A percentile compares a stretch with the other conserved stretches of the same genome.
phyloP scores from a whole-genome alignment of 805 yeast species.

The Candida arabinofermentans region DNA sequence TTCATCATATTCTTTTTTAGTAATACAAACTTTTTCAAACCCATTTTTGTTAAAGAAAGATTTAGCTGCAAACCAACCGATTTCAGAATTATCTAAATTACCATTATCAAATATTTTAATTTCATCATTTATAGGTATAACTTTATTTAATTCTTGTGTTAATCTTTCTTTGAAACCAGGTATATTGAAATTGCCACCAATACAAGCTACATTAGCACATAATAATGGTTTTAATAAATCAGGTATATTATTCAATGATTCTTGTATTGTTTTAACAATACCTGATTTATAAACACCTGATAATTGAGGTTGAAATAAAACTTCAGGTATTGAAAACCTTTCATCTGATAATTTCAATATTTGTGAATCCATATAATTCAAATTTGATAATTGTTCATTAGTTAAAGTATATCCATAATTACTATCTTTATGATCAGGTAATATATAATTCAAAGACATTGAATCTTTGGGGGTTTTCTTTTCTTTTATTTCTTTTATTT shows the following conservation, averaged over 20 bases:
- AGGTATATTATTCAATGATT: slow-evolving; percentile 66
- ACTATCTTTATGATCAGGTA: slow-evolving; percentile 85
- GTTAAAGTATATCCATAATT: slow-evolving; percentile 55
- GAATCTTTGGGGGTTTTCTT: slow-evolving; percentile 22
- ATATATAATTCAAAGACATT: slow-evolving; percentile 60
- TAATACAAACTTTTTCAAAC: slow-evolving; percentile 51
- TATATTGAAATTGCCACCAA: slow-evolving; percentile 79
- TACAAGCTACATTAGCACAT: slow-evolving; percentile 70
- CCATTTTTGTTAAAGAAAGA: slow-evolving; percentile 43
- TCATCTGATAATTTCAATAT: slow-evolving; percentile 72
- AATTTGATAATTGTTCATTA: slow-evolving; percentile 10
- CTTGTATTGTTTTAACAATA: slow-evolving; percentile 63
- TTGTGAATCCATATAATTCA: slow-evolving; percentile 44
- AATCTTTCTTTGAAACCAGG: slow-evolving; percentile 66
- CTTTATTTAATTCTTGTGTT: slow-evolving; percentile 55
- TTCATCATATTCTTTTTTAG: slow-evolving; percentile 80
- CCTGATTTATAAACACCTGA: slow-evolving; percentile 79
- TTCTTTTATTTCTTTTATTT: slow-evolving; percentile 23
- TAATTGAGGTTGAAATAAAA: slow-evolving; percentile 80
- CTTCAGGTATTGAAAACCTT: slow-evolving; percentile 83
- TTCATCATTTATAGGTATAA: slow-evolving; percentile 68
- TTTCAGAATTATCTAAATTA: slow-evolving; percentile 39
- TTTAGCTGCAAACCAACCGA: slow-evolving; percentile 53
- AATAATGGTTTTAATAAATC: slow-evolving; percentile 70
- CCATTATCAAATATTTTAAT: slow-evolving; percentile 40